A percentile compares a stretch with the other conserved stretches of the same genome.
These are phyloP conservation scores for Cyclaneusma minus DNA, from an alignment of 2,329 filamentous ascomycete genomes.

Conservation along the genomic window DNA sequence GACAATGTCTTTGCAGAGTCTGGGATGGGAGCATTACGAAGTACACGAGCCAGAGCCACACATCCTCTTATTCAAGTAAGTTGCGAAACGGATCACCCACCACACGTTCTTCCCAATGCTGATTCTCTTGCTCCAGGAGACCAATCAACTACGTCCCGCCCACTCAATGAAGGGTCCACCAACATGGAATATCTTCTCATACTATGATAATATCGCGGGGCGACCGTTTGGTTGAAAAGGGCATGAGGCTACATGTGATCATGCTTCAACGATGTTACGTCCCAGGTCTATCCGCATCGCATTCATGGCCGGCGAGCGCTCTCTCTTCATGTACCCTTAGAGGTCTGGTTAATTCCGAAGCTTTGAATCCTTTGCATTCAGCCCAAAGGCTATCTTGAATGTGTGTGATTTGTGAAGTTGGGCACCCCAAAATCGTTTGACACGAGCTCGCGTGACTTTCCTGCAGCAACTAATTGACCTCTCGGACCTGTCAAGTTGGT, in stretches of 20 bases:
- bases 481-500: no score
- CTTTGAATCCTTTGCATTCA: no score
- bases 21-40: constrained; percentile 99
- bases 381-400: no score
- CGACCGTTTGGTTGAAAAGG: constrained; percentile 10
- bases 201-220: no score
- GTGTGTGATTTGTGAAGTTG: no score
- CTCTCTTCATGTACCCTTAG: no score
- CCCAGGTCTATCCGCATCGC: constrained; percentile 17
- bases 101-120: constrained; percentile 4
- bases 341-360: no score
- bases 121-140: constrained; percentile 13
- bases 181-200: no score
- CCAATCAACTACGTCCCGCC: constrained; percentile 13
- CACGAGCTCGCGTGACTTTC: no score
- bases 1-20: constrained; percentile 43
- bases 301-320: no score
- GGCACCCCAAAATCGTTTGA: no score
- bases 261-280: constrained; percentile 19
- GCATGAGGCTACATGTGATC: constrained; percentile 11
- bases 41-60: constrained; percentile 98
- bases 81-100: constrained; percentile 8
- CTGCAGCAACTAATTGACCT: no score
- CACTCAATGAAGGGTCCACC: constrained; percentile 15
- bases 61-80: constrained; percentile 96